Conservation (phyloP, 345 rosid genomes). For the Citrus sp. region DNA sequence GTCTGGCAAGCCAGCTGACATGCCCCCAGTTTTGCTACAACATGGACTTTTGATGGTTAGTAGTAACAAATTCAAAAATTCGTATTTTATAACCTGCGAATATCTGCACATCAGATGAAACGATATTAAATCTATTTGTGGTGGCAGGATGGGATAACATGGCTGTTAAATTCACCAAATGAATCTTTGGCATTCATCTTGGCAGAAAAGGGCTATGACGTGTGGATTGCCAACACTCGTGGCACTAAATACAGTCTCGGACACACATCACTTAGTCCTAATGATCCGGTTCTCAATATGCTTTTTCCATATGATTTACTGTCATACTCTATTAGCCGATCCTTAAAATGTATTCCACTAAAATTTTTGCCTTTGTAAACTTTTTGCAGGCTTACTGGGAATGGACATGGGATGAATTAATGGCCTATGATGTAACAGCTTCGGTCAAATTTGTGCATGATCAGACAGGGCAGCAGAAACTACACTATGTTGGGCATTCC, state of each 20-base stretch:
- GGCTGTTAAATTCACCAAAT: conserved; percentile 37
- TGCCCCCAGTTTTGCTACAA: conserved; percentile 49
- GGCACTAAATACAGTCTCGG: conserved; percentile 46
- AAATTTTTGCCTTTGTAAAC: background rate
- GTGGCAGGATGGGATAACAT: conserved; percentile 45
- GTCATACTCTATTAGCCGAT: background rate
- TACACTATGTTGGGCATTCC: conserved; percentile 56
- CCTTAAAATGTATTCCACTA: too few relatives aligned
- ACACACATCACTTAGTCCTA: conserved; percentile 30
- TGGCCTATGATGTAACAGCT: conserved; percentile 51
- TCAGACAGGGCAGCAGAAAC: conserved; percentile 32
- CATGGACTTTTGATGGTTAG: conserved; percentile 32
- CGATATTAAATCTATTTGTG: background rate
- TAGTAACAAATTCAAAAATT: too few relatives aligned
- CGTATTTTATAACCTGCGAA: too few relatives aligned
- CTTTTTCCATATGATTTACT: background rate
- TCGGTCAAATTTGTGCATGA: conserved; percentile 33
- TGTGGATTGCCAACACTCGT: conserved; percentile 47
- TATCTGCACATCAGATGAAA: background rate
- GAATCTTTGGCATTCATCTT: conserved; percentile 34
- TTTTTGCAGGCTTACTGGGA: conserved; percentile 52
- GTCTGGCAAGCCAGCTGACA: conserved; percentile 41
- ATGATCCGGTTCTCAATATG: conserved; percentile 10
- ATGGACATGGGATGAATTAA: conserved; percentile 63
- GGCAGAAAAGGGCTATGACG: conserved; percentile 52